Conservation (phyloP, 106 monocot genomes). For the Dioscorea zingiberensis region DNA sequence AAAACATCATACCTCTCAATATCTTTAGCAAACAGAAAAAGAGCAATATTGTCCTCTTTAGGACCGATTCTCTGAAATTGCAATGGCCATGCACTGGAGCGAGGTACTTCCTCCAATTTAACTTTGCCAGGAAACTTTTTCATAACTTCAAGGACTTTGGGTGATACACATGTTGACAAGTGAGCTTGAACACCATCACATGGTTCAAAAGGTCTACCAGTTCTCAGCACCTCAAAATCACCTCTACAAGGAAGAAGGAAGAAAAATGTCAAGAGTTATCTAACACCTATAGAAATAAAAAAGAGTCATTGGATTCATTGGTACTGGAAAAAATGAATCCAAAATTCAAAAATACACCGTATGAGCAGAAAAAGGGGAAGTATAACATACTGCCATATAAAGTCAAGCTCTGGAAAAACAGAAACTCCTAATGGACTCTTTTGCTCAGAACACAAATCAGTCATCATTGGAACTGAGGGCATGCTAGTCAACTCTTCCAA, state of each 20-base stretch:
- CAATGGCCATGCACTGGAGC: constrained; percentile 39
- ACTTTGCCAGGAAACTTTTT: constrained; percentile 48
- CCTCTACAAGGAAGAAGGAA: constrained; percentile 45
- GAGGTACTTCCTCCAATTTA: constrained; percentile 57
- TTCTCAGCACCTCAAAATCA: constrained; percentile 51
- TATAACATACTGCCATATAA: constrained; percentile 80
- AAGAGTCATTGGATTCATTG: neutral
- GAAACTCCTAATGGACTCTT: constrained; percentile 13
- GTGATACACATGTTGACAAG: constrained; percentile 63
- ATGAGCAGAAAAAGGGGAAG: constrained; percentile 12
- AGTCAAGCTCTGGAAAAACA: constrained; percentile 57
- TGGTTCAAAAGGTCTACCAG: constrained; percentile 21
- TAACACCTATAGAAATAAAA: neutral
- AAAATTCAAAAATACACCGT: neutral
- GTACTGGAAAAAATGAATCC: neutral
- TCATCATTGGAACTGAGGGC: constrained; percentile 1
- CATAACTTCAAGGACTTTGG: constrained; percentile 56
- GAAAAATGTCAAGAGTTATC: neutral
- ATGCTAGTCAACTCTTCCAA: constrained; percentile 21
- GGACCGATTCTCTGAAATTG: constrained; percentile 46
- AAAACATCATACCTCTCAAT: constrained; percentile 41
- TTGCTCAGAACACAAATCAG: constrained; percentile 18
- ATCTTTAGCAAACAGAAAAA: constrained; percentile 91
- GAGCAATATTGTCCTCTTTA: constrained; percentile 69
- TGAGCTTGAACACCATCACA: constrained; percentile 82